A percentile compares a stretch with the other conserved stretches of the same genome.
These are phyloP conservation scores for Holtermanniella nyarrowii DNA, from an alignment of 768 basidiomycete genomes.

Conservation along the genomic window DNA sequence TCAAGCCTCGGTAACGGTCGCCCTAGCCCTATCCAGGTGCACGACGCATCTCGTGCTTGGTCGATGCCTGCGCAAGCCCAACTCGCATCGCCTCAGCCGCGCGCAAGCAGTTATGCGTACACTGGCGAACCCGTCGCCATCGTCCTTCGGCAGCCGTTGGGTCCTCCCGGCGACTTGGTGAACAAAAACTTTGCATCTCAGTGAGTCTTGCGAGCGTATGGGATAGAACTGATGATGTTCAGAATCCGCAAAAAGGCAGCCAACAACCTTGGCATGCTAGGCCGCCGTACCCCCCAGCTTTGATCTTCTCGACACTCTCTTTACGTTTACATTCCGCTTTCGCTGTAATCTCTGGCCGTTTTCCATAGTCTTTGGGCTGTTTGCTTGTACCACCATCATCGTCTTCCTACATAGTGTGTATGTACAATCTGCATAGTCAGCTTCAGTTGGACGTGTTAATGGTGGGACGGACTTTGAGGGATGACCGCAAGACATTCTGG, in stretches of 20 bases:
- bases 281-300: conserved; percentile 11
- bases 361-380: no score
- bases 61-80: not conserved
- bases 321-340: no score
- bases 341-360: no score
- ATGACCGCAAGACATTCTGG: no score
- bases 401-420: no score
- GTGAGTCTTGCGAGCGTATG: conserved; percentile 8
- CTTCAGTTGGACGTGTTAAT: no score
- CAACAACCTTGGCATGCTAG: conserved; percentile 22
- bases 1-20: not conserved
- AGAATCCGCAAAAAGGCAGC: conserved; percentile 21
- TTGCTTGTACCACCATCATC: no score
- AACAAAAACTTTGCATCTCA: conserved; percentile 31
- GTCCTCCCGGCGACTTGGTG: conserved; percentile 34
- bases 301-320: no score
- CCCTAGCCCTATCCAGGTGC: not conserved
- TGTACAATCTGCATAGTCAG: no score
- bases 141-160: conserved; percentile 26
- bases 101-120: not conserved
- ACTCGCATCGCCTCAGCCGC: not conserved
- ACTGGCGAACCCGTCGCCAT: not conserved
- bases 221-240: not conserved
- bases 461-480: no score
- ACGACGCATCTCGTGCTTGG: not conserved